Evolutionary conservation across 225 moss, liverwort and hornwort species (phyloP).

Genomic region (Ulota crispa): DNA sequence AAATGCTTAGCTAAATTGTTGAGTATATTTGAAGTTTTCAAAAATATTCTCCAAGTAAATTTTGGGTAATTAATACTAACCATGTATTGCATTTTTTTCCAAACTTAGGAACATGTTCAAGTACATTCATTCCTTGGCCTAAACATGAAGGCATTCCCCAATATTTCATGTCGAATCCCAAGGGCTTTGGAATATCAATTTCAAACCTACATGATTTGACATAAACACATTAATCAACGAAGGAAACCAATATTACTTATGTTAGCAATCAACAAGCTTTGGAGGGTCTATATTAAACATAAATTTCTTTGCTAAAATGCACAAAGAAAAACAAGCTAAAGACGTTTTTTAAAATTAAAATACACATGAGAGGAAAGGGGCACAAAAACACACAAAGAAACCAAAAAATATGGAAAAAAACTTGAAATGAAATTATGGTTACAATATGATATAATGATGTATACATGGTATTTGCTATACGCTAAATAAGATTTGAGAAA

Average conservation of each 20-base stretch:
- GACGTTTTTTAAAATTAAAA: background rate
- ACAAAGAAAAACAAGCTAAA: too few relatives aligned
- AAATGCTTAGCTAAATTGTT: rapidly evolving
- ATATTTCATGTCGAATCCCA: constrained; percentile 52
- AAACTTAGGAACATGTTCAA: constrained; percentile 32
- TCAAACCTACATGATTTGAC: constrained; percentile 36
- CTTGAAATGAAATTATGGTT: background rate
- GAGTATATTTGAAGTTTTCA: background rate
- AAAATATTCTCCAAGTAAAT: background rate
- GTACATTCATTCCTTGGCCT: constrained; percentile 54
- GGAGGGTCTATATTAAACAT: too few relatives aligned
- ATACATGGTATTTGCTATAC: too few relatives aligned
- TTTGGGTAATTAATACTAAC: background rate
- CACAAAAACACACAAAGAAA: background rate
- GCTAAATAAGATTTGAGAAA: too few relatives aligned
- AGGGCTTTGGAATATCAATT: constrained; percentile 48
- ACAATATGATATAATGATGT: background rate
- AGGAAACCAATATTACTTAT: background rate
- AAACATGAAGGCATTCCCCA: constrained; percentile 60
- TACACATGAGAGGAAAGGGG: background rate
- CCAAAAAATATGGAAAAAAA: background rate
- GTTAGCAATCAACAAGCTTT: background rate
- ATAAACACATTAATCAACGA: background rate
- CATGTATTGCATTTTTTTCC: constrained; percentile 41
- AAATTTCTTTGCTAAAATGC: background rate